A percentile compares a stretch with the other conserved stretches of the same genome.
phyloP scores from a whole-genome alignment of 257 asterid species.

The Solanum raphanifolium region DNA sequence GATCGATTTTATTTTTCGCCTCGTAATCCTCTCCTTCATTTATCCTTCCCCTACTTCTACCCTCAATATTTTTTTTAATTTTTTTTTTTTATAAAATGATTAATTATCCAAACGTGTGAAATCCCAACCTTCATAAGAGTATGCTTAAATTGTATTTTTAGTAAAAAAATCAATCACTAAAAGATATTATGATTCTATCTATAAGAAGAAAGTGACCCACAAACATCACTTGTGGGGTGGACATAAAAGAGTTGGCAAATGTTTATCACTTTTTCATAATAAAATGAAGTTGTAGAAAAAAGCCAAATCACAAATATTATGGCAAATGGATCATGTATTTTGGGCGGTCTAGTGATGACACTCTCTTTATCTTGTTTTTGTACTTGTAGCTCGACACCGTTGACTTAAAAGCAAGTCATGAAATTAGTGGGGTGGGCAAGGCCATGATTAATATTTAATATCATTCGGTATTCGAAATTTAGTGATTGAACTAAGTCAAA shows the following conservation, averaged over 20 bases:
- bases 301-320: background rate
- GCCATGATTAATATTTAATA: background rate
- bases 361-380: background rate
- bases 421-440: background rate
- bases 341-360: slow-evolving; percentile 1
- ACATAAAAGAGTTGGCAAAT: background rate
- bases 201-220: background rate
- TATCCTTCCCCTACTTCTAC: background rate
- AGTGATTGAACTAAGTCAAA: background rate
- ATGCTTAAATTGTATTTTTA: background rate
- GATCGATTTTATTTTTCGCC: no score
- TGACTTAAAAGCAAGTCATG: background rate
- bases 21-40: no score
- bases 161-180: background rate
- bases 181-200: background rate
- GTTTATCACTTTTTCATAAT: background rate
- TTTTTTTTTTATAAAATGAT: background rate
- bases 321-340: background rate
- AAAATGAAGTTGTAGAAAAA: background rate
- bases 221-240: background rate
- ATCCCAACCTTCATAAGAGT: background rate
- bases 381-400: background rate
- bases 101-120: background rate
- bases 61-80: background rate
- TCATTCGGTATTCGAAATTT: background rate